These are phyloP conservation scores for Termitomyces sp. DNA, from an alignment of 768 basidiomycete species.

Conservation along the genomic window DNA sequence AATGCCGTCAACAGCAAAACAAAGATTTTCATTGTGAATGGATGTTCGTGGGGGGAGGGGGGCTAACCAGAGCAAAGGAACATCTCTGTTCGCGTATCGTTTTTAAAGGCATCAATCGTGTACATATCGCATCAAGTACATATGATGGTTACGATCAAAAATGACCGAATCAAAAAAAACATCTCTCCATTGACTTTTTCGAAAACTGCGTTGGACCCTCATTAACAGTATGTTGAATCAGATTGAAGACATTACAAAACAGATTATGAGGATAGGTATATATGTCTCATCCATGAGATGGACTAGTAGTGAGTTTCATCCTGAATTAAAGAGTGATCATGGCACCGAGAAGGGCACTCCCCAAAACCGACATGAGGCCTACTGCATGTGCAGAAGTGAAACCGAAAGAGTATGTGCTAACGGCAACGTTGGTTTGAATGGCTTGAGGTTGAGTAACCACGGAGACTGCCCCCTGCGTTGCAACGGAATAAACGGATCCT, in stretches of 20 bases:
- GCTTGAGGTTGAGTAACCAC: conserved; percentile 7
- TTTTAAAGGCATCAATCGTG: neutral
- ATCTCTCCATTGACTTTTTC: too few species aligned
- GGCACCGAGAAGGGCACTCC: conserved; percentile 39
- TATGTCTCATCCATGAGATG: too few species aligned
- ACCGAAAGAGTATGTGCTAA: conserved; percentile 20
- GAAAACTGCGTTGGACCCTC: too few species aligned
- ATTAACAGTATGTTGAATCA: too few species aligned
- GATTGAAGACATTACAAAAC: too few species aligned
- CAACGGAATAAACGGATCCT: conserved; percentile 51
- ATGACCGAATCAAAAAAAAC: neutral
- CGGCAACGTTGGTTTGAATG: conserved; percentile 23
- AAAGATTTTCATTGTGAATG: conserved; percentile 7
- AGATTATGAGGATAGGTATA: neutral
- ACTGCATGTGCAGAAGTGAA: conserved; percentile 27
- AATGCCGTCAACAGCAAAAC: conserved; percentile 16
- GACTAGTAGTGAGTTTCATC: neutral
- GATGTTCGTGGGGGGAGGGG: neutral
- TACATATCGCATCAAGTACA: too few species aligned
- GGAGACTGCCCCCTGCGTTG: conserved; percentile 34
- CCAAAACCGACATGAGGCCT: conserved; percentile 32
- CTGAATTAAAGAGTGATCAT: conserved; percentile 29
- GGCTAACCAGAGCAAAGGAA: conserved; percentile 16
- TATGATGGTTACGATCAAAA: neutral
- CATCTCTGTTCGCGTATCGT: neutral